phyloP scores from a whole-genome alignment of 495 filamentous ascomycete species.

The Bacidia rubella region DNA sequence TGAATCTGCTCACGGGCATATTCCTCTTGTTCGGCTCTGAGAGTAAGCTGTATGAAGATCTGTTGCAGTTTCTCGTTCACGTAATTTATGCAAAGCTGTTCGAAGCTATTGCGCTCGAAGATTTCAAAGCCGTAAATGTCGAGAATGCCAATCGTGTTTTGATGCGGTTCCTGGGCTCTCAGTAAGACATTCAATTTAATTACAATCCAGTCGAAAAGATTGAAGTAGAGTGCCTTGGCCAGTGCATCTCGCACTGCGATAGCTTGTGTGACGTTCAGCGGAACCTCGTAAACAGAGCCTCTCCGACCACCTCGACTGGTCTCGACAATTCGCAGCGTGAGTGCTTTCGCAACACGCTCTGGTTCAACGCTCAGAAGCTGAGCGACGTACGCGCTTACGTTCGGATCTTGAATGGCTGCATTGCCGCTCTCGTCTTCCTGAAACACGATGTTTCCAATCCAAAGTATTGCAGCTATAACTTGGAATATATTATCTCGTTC shows the following conservation, averaged over 20 bases:
- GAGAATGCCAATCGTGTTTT: conserved; percentile 73
- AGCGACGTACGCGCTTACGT: conserved; percentile 83
- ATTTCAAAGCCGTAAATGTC: conserved; percentile 99
- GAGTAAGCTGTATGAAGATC: conserved; percentile 96
- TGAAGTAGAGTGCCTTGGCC: conserved; percentile 90
- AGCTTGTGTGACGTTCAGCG: conserved; percentile 84
- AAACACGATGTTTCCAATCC: conserved; percentile 90
- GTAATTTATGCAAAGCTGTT: conserved; percentile 99
- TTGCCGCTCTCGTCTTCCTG: conserved; percentile 79
- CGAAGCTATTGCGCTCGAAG: conserved; percentile 97
- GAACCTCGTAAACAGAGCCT: conserved; percentile 79
- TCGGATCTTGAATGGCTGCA: conserved; percentile 55
- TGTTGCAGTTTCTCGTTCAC: conserved; percentile 99
- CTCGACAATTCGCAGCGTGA: conserved; percentile 82
- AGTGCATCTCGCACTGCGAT: conserved; percentile 84
- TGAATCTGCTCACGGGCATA: conserved; percentile 93
- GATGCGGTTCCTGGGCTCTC: neutral
- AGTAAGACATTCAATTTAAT: conserved; percentile 33
- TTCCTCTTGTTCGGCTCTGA: conserved; percentile 96
- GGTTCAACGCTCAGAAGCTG: conserved; percentile 86
- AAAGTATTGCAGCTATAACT: conserved; percentile 84
- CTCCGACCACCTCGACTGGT: conserved; percentile 71
- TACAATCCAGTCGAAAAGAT: conserved; percentile 98
- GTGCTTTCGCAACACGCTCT: conserved; percentile 66
- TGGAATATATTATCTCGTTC: conserved; percentile 97